phyloP scores from a whole-genome alignment of 2,329 filamentous ascomycete genomes.

The Juglanconis oblonga region DNA sequence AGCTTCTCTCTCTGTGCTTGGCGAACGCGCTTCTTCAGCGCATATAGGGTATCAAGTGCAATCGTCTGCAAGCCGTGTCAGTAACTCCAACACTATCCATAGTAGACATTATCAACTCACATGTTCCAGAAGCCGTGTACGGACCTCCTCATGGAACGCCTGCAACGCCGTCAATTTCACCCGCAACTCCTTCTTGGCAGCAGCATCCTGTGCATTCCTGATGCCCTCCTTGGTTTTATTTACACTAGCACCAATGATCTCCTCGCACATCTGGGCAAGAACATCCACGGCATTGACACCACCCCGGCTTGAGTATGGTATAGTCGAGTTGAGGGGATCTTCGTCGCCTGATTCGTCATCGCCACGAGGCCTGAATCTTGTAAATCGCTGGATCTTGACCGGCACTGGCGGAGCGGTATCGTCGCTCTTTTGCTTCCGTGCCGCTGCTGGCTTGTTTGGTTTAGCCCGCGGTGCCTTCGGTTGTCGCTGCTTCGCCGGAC shows the following conservation, averaged over 20 bases:
- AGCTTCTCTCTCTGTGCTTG: conserved; percentile 57
- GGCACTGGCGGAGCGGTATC: conserved; percentile 10
- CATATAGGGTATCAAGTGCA: conserved; percentile 56
- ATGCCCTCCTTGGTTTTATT: conserved; percentile 43
- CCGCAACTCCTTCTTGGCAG: conserved; percentile 50
- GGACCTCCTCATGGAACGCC: conserved; percentile 56
- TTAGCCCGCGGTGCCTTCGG: conserved; percentile 20
- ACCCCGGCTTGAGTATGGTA: conserved; percentile 50
- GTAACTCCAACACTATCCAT: neutral
- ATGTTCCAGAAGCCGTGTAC: conserved; percentile 54
- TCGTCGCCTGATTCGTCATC: conserved; percentile 38
- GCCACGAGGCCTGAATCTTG: conserved; percentile 38
- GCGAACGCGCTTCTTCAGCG: conserved; percentile 55
- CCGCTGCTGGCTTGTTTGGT: conserved; percentile 7
- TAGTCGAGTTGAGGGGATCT: conserved; percentile 47
- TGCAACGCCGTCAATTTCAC: conserved; percentile 56
- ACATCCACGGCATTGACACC: conserved; percentile 64
- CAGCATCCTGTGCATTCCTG: conserved; percentile 40
- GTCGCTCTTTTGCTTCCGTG: conserved; percentile 20
- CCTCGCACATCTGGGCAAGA: conserved; percentile 58
- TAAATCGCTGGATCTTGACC: conserved; percentile 49
- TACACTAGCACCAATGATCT: conserved; percentile 53
- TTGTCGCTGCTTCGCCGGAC: conserved; percentile 40
- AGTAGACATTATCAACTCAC: conserved; percentile 36
- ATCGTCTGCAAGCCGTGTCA: conserved; percentile 42